Base-by-base conservation (phyloP, 768 basidiomycete species). In the Pulveroboletus frians region DNA sequence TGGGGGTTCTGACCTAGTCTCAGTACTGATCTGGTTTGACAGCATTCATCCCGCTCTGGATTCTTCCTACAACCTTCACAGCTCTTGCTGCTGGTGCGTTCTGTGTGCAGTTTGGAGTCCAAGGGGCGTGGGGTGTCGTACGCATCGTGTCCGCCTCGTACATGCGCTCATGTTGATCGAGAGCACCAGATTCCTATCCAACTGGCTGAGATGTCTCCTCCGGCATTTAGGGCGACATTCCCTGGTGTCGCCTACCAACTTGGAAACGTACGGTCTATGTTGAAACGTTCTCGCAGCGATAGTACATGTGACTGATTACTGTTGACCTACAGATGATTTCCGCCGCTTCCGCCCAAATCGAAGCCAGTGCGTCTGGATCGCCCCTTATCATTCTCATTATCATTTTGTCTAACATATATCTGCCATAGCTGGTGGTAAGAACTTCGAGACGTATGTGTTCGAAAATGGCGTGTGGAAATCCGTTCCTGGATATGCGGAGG, bases 111-210 rank as follows among this genome's bases (percentile, higher is more conserved):
- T 80, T 89, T 55, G 89, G 88, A 43, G 88, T 94, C 0, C 92
- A 95, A 64, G 91, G 90, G 2, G 91, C 89, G 32, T 92, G 88
- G 88, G 89, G 89, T 58, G 84, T 90, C 10, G 87, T 90, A 61
- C 55, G 85, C 64, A 47, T 39, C 10, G 6, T 32, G 27, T 35
- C 41, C 6, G 7, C 11, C 26, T 9, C 14, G 0, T 34, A 8
- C 18, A 11, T 6, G 21, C 32, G 8, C 39, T n/a, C 11, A 7
- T 34, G 7, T 35, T 53, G 4, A 53, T 13, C 6, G 18, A 11
- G 20, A 7, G 8, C 5, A 0, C 14, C 44, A 74, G 75, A 77
- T 80, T 64, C 90, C 90, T 4, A 85, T 92, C 55, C 86, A 85
- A 66, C 72, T 94, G 31, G 76, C 81, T 5, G 92, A 96, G 69